Evolutionary conservation across 2,329 filamentous ascomycete genomes (phyloP), one percentile per base, ranked within the genome.

Genomic region (Ampelomyces quisqualis): DNA sequence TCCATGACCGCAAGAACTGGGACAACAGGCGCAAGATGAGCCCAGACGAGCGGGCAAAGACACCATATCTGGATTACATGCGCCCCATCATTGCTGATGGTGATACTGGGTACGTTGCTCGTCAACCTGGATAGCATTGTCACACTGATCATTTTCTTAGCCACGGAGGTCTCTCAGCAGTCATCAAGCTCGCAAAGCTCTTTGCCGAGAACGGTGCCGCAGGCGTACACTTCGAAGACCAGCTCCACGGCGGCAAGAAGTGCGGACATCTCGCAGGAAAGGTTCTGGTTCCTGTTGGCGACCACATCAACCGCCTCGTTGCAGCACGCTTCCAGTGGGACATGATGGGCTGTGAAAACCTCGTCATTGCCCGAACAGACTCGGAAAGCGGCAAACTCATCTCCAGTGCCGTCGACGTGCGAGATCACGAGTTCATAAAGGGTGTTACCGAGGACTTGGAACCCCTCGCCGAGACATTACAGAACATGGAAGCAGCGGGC

Each of bases 271-370:
- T 97, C 47, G 93, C 93, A 1, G 93, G 93, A 55, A 98, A 97
- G 69, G 93, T 97, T 2, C 77, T 98, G 7, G 93, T 97, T 2
- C 91, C 93, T 0, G 82, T 90, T 1, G 87, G 90, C 46, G 93
- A 97, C 67, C 93, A 98, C 73, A 95, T 97, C 76, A 96, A 95
- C 73, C 85, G 93, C 19, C 81, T 98, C 4, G 84, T 90, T 14
- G 90, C 93, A 2, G 84, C 91, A 3, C 84, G 93, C 45, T 96
- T 95, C 73, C 93, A 98, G 65, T 98, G 91, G 91, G 93, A 98
- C 62, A 78, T 96, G 57, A 97, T 98, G 91, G 93, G 91, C 32
- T 84, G 82, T 37, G 93, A 98, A 73, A 97, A 95, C 67, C 78
- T 97, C 3, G 82, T 97, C 28, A 93, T 98, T 64, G 93, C 93